Conservation (phyloP, 2,329 filamentous ascomycete species). For the Claviceps sp. region DNA sequence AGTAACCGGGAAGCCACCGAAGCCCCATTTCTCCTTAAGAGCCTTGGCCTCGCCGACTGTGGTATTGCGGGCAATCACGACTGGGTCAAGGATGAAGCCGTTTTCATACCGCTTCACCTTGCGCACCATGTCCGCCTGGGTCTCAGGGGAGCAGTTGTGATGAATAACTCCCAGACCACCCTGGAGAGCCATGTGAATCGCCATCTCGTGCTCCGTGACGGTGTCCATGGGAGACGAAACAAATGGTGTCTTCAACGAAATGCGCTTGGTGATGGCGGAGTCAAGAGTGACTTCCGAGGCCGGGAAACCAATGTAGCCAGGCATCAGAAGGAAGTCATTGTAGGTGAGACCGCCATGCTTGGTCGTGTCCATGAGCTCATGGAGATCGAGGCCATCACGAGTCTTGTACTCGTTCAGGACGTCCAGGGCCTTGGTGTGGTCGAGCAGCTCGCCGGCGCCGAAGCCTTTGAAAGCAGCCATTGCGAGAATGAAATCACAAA, state of each 20-base stretch:
- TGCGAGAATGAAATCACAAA: constrained; percentile 16
- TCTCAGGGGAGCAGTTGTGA: constrained; percentile 97
- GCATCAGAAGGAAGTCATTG: constrained; percentile 95
- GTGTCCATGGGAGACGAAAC: constrained; percentile 99
- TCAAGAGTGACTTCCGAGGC: constrained; percentile 81
- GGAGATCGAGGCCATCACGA: constrained; percentile 75
- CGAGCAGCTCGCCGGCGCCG: constrained; percentile 45
- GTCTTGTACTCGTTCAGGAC: constrained; percentile 68
- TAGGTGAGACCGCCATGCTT: constrained; percentile 90
- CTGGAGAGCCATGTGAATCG: constrained; percentile 87
- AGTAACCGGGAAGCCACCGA: constrained; percentile 96
- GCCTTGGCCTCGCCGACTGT: constrained; percentile 85
- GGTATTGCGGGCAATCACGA: constrained; percentile 76
- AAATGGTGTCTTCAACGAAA: constrained; percentile 91
- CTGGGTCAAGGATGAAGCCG: constrained; percentile 92
- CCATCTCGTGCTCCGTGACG: constrained; percentile 98
- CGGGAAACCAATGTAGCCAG: constrained; percentile 96
- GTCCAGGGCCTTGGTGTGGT: constrained; percentile 64
- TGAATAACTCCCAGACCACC: constrained; percentile 90
- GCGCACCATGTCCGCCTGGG: constrained; percentile 96
- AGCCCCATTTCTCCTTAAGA: constrained; percentile 95
- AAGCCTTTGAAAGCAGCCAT: constrained; percentile 53
- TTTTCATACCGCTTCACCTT: constrained; percentile 99
- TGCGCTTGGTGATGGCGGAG: constrained; percentile 86
- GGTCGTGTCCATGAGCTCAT: constrained; percentile 80